These are phyloP conservation scores for Plenodomus lindquistii DNA, from an alignment of 2,329 filamentous ascomycete genomes.

Conservation along the genomic window DNA sequence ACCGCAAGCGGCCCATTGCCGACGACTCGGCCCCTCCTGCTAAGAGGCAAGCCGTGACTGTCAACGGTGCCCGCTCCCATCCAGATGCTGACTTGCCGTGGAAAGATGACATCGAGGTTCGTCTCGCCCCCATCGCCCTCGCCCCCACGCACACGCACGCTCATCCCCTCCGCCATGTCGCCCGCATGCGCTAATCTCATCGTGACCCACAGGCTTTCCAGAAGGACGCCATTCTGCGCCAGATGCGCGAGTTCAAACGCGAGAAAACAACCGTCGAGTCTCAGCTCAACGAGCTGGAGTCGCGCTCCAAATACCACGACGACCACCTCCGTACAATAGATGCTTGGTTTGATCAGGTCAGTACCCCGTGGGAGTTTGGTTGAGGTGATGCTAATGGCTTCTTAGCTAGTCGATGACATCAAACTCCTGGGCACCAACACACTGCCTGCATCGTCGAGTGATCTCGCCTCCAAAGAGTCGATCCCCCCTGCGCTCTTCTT, in stretches of 20 bases:
- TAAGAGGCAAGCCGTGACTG: conserved; percentile 76
- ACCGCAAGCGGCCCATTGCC: conserved; percentile 93
- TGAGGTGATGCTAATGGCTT: conserved; percentile 28
- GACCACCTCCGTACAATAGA: conserved; percentile 91
- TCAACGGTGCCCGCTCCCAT: conserved; percentile 74
- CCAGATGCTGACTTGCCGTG: conserved; percentile 70
- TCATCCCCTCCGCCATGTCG: conserved; percentile 23
- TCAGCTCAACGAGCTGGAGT: conserved; percentile 78
- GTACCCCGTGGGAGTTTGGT: conserved; percentile 31
- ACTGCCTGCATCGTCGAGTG: conserved; percentile 24
- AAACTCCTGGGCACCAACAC: conserved; percentile 47
- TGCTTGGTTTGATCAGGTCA: conserved; percentile 91
- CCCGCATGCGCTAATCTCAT: conserved; percentile 36
- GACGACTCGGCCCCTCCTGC: conserved; percentile 86
- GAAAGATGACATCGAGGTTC: conserved; percentile 74
- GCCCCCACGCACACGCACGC: not conserved
- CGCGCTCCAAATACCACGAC: conserved; percentile 80
- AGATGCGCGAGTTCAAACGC: conserved; percentile 97
- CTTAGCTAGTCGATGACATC: conserved; percentile 54
- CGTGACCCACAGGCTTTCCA: conserved; percentile 70
- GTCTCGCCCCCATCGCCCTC: conserved; percentile 49
- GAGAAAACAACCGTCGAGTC: conserved; percentile 81
- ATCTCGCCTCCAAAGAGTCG: conserved; percentile 30
- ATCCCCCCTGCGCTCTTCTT: conserved; percentile 61
- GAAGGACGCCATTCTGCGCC: conserved; percentile 95